Conservation (phyloP, 1,284 basidiomycete species). For the Lignosus rhinocerotis region DNA sequence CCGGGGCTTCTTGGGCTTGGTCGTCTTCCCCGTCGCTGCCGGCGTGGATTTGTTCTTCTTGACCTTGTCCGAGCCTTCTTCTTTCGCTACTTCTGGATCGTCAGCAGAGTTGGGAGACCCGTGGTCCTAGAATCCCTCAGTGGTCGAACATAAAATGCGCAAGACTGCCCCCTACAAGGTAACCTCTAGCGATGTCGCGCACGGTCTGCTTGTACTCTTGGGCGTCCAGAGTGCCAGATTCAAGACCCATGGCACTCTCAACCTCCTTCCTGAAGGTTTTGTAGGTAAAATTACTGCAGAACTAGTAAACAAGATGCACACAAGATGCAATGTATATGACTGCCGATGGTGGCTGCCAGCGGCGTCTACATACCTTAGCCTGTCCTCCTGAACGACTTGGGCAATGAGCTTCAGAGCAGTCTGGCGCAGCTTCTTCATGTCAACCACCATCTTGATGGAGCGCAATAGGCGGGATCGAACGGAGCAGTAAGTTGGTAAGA, state of each 20-base stretch:
- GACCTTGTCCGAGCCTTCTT: constrained; percentile 6
- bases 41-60: constrained; percentile 19
- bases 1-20: constrained; percentile 12
- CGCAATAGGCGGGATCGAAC: not conserved
- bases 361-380: constrained; percentile 9
- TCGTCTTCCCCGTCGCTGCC: constrained; percentile 8
- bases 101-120: no score
- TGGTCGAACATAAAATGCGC: not conserved
- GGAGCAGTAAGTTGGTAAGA: not conserved
- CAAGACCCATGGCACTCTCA: constrained; percentile 44
- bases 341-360: not conserved
- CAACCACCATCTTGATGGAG: constrained; percentile 2
- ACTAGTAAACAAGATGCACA: not conserved
- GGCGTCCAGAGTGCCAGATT: constrained; percentile 41
- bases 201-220: constrained; percentile 46
- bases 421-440: constrained; percentile 6
- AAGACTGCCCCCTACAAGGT: constrained; percentile 37
- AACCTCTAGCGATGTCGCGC: constrained; percentile 41
- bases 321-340: not conserved
- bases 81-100: constrained; percentile 7
- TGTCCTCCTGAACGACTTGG: constrained; percentile 8
- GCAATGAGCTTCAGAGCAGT: constrained; percentile 9
- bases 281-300: constrained; percentile 44
- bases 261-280: constrained; percentile 48
- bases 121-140: no score